These are phyloP conservation scores for Anthoceros angustus DNA, from an alignment of 225 moss, liverwort and hornwort species.

Conservation along the genomic window DNA sequence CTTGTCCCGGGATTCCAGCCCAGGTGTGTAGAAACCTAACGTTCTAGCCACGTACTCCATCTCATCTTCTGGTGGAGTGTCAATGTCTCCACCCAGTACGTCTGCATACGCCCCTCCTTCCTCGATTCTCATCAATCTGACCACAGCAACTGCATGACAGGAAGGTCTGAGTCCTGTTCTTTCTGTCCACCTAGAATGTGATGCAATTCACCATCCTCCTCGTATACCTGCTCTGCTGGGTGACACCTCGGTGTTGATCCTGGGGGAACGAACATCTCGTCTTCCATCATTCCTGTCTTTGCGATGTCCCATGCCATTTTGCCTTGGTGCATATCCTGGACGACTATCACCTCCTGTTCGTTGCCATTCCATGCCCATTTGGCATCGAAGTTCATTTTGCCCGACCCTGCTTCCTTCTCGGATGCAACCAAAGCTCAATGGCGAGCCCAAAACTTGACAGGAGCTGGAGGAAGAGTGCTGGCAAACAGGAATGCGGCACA, in stretches of 20 bases:
- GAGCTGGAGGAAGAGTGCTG: not conserved
- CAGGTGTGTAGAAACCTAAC: conserved; percentile 48
- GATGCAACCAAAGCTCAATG: not conserved
- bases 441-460: not conserved
- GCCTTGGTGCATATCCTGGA: not conserved
- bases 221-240: not conserved
- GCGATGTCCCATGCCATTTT: not conserved
- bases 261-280: not conserved
- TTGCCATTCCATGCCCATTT: not conserved
- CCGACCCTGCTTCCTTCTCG: not conserved
- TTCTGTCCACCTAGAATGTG: not conserved
- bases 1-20: conserved; percentile 44
- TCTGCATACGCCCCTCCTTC: conserved; percentile 61
- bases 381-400: not conserved
- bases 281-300: not conserved
- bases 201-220: not conserved
- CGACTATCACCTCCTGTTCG: not conserved
- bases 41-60: conserved; percentile 60
- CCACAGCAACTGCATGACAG: conserved; percentile 35
- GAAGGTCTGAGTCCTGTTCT: not conserved
- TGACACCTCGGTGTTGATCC: not conserved
- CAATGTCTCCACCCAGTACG: conserved; percentile 51
- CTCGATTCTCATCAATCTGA: conserved; percentile 53
- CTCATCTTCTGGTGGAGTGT: conserved; percentile 39
- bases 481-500: not conserved